Evolutionary conservation across 1,284 basidiomycete species (phyloP), one percentile per base, ranked within the genome.

Genomic region (Clitocybe nebularis): DNA sequence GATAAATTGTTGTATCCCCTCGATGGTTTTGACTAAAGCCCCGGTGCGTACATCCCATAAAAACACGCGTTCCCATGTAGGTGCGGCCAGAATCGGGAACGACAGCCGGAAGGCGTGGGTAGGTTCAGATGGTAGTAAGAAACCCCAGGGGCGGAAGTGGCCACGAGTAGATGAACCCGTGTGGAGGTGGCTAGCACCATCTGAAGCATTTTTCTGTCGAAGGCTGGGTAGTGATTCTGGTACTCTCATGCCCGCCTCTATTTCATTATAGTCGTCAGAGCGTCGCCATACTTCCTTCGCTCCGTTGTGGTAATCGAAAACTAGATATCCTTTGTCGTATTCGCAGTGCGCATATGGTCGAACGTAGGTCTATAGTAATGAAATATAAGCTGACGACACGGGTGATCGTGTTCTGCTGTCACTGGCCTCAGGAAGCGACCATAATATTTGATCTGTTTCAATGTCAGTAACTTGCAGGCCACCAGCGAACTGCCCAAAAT

Each of bases 211-310:
- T 30, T 53, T 52, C 59, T 79, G 68, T 16, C 48, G 38, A 7
- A 55, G 49, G 39, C 68, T 68, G 4, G 75, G 73, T 35, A 46
- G 48, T 13, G 59, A 67, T 3, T 49, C 45, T 13, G 54, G 41
- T 10, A 60, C 51, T 6, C 51, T 38, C 11, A 22, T 25, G 10
- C 29, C 43, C 4, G 41, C 45, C 26, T 60, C 61, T 17, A 53
- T 52, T 8, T 57, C 45, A 9, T 48, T 30, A 35, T 35, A 56
- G 34, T 69, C 62, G 1, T 55, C 25, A 28, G 47, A 16, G 32
- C 50, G 69, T 13, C 79, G 67, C 87, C 87, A 89, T 10, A 89
- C 75, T 57, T 89, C 86, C 48, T 83, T 81, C 41, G 58, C 53
- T 2, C 72, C 69, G 23, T 69, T 70, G 9, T 60, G 39, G 14